Base-by-base conservation (phyloP, 257 asterid species). In the Scutellaria galericulata region DNA sequence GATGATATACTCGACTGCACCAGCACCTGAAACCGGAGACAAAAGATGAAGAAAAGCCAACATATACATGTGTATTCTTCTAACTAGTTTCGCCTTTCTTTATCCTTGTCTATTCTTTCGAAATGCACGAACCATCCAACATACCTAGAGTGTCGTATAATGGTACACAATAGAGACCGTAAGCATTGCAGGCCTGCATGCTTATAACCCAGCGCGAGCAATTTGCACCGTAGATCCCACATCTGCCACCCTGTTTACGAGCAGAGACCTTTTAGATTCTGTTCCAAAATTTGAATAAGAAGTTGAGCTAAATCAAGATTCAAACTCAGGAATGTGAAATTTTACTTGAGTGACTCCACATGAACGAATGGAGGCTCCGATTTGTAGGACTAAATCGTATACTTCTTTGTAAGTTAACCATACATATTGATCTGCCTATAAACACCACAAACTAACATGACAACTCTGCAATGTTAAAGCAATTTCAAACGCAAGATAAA, bases 131-230 rank as follows among this genome's bases (percentile, higher is more conserved):
- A 51, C 1, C 40, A 40, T 61, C 84, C 40, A 40, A 64, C 84
- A 54, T 80, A 86, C 97, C 97, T 56, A 91, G 85, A 77, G 95
- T 87, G 75, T 91, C 97, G 66, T 91, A 89, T 64, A 91, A 78
- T 5, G 97, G 97, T 9, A 89, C 93, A 31, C 96, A 91, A 51
- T 73, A 70, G 67, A 91, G 89, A 27, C 96, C 95, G 15, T 79
- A 78, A 53, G 97, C 97, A 77, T 91, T 89, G 82, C 97, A 91
- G 15, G 97, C 97, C 97, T 90, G 90, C 96, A 91, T 91, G 65
- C 91, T 86, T 41, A 89, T 72, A 47, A 87, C 95, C 97, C 97
- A 91, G 13, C 82, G 83, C 9, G 88, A 70, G 85, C 96, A 89
- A 65, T 91, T 91, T 73, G 96, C 96, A 24, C 95, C 93, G 37